Percentiles rank a stretch among this genome's conserved stretches.
These are phyloP conservation scores for Fusarium verrucosum DNA, from an alignment of 2,329 filamentous ascomycete species.

Conservation along the genomic window DNA sequence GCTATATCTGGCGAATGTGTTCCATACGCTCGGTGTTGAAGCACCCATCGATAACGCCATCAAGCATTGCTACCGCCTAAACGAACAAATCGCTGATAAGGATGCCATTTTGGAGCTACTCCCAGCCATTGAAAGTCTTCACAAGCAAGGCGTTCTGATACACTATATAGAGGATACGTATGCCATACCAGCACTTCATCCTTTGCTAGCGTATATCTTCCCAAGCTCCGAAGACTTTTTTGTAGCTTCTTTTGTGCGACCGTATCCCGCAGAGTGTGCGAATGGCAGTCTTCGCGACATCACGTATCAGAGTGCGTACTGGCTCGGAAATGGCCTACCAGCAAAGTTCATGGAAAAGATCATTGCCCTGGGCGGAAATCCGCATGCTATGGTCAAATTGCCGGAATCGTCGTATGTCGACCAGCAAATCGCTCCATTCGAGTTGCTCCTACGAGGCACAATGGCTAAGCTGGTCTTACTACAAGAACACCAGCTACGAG, in stretches of 20 bases:
- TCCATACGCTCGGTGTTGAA: rapidly evolving
- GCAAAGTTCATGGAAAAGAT: rapidly evolving
- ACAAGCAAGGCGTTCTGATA: rapidly evolving
- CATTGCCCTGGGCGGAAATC: rapidly evolving
- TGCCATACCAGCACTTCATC: rapidly evolving
- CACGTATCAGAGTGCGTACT: rapidly evolving
- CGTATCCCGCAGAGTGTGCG: rapidly evolving
- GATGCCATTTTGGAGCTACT: rapidly evolving
- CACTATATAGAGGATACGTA: rapidly evolving
- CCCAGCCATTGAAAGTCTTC: rapidly evolving
- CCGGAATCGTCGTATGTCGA: rapidly evolving
- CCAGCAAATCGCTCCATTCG: neutral
- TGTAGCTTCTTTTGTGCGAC: neutral
- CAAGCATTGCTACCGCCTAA: rapidly evolving
- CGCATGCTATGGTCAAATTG: rapidly evolving
- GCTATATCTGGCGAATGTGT: rapidly evolving
- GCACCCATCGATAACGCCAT: rapidly evolving
- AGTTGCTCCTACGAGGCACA: neutral
- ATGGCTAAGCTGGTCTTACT: rapidly evolving
- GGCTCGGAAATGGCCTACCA: rapidly evolving
- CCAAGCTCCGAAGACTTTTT: rapidly evolving
- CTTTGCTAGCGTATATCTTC: rapidly evolving
- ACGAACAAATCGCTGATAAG: rapidly evolving
- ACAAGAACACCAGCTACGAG: neutral
- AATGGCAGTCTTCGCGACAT: rapidly evolving